Evolutionary conservation across 192 early-diverging fungal genomes (phyloP), one percentile per base, ranked within the genome.

Genomic region (Rhizophagus clarus): DNA sequence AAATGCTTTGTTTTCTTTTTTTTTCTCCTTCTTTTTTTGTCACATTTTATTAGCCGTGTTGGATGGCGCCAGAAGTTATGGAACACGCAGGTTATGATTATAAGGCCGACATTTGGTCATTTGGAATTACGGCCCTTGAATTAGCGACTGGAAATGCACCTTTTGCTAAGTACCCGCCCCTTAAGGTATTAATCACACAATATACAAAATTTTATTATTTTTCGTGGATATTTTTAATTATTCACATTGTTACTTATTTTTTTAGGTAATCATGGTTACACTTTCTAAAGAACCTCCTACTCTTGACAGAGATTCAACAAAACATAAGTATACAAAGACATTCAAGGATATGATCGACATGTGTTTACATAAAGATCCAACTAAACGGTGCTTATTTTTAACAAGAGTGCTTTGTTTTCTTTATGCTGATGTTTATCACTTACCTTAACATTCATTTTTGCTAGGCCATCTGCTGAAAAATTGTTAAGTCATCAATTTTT

Each of bases 21-120:
- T 17, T 17, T 17, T 4, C 20, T 17, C 0, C 15, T 56, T n/a
- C n/a, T n/a, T n/a, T n/a, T n/a, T n/a, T n/a, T n/a, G n/a, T n/a
- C n/a, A n/a, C n/a, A n/a, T n/a, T n/a, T 56, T 56, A 24, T 40
- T 78, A 84, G 77, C 90, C 90, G 29, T 91, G 90, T 75, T 91
- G 88, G 88, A 90, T 93, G 90, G 89, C 91, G 51, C 90, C 94
- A 8, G 90, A 96, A 81, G 95, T 96, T n/a, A 96, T 96, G 95
- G 93, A 96, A 76, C 95, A 96, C 80, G 88, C 89, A 14, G 94
- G 92, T 2, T 96, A 96, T 84, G 92, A 96, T 80, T 95, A 91
- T 81, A 95, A 95, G 81, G 95, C 95, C 3, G 95, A 96, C 80
- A 94, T 96, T 68, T 96, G 95, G 95, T 92, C 91, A 78, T 96